phyloP scores from a whole-genome alignment of 805 yeast species.

The Kazachstania viticola region DNA sequence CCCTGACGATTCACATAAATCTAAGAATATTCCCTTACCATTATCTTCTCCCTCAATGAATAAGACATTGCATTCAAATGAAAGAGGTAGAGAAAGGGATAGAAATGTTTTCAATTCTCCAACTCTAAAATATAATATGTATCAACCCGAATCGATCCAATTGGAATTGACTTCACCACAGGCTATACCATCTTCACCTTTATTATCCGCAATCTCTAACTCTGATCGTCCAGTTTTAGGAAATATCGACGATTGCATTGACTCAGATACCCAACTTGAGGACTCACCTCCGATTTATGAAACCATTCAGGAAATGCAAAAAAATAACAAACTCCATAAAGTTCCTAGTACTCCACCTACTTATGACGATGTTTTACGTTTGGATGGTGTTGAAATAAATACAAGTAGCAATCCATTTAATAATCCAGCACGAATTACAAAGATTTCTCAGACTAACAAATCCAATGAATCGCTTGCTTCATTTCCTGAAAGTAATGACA shows the following conservation, averaged over 20 bases:
- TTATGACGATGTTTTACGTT: constrained; percentile 21
- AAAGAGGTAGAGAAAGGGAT: background rate
- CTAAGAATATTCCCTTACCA: background rate
- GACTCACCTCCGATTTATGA: constrained; percentile 16
- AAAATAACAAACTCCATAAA: background rate
- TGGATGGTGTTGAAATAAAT: constrained; percentile 6
- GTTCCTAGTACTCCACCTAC: constrained; percentile 27
- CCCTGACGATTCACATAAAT: background rate
- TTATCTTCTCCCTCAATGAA: no score
- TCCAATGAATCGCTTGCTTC: constrained; percentile 12
- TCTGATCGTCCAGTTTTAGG: background rate
- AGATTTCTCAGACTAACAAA: constrained; percentile 5
- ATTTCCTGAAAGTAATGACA: constrained; percentile 4
- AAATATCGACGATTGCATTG: background rate
- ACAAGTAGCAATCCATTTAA: background rate
- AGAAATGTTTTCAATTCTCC: constrained; percentile 17
- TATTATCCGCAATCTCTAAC: constrained; percentile 38
- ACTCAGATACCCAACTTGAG: no score
- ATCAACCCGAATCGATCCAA: constrained; percentile 40
- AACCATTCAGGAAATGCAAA: constrained; percentile 5
- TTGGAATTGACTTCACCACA: constrained; percentile 48
- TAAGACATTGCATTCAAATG: background rate
- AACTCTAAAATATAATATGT: constrained; percentile 35
- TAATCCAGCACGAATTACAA: constrained; percentile 3
- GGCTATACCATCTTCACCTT: constrained; percentile 49